Conservation (phyloP, 208 protist species). For the Acanthamoeba royreba region DNA sequence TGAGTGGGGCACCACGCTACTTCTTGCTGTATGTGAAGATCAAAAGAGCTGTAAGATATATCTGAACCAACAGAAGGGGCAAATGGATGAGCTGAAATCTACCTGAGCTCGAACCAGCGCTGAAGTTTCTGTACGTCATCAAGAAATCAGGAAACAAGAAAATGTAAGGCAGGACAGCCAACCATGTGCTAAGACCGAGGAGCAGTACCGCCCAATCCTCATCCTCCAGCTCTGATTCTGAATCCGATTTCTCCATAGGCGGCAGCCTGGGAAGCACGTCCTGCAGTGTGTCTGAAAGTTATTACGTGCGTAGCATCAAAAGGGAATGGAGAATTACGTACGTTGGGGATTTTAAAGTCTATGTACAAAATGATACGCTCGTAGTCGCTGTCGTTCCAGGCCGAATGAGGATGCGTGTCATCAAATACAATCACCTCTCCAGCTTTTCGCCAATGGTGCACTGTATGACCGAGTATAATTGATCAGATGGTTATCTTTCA, state of each 20-base stretch:
- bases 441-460: slow-evolving; percentile 12
- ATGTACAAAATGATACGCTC: slow-evolving; percentile 50
- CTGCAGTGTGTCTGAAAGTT: too few relatives aligned
- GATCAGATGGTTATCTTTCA: not conserved
- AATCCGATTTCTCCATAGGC: not conserved
- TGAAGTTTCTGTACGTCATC: not conserved
- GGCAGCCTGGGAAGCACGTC: not conserved
- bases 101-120: not conserved
- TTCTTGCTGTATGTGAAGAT: too few relatives aligned
- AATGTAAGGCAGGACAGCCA: too few relatives aligned
- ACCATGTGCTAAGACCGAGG: too few relatives aligned
- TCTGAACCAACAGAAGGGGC: not conserved
- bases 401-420: slow-evolving; percentile 35
- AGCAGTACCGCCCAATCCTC: not conserved
- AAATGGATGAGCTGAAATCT: not conserved
- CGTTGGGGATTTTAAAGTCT: slow-evolving; percentile 38
- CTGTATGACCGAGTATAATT: not conserved
- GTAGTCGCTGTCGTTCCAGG: slow-evolving; percentile 38
- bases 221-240: not conserved
- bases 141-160: too few relatives aligned
- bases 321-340: not conserved
- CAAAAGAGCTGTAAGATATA: too few relatives aligned
- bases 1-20: too few relatives aligned
- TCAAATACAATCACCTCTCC: slow-evolving; percentile 49
- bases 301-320: too few relatives aligned